Base-by-base conservation (phyloP, 73 alveolate genomes). In the Blepharisma japonicum region DNA sequence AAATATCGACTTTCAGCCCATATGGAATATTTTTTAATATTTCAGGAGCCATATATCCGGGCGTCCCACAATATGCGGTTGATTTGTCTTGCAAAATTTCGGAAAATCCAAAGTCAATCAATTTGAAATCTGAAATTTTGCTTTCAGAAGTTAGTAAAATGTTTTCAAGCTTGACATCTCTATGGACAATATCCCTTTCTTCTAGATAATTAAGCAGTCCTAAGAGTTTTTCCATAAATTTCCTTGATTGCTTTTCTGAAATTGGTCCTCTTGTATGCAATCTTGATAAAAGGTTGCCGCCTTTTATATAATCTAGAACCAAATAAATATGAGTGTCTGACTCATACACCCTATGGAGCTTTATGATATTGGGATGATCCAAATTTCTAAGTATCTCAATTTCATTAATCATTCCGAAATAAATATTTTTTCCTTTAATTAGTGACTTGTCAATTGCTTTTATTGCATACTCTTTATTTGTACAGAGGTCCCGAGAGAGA, bases 221-320 rank as follows among this genome's bases (percentile, higher is more conserved):
- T 32, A 32, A 32, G 42, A 82, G 11, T 0, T 68, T 82, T 48
- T 72, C 45, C 38, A 78, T 47, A 23, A 82, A 77, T 55, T 55
- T 79, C 23, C 71, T 76, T 14, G 89, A 79, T 48, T 68, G 54
- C 49, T 81, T 79, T 77, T 89, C 96, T 50, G 85, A 77, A n/a
- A 89, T 68, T 27, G 72, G 42, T n/a, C 50, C 71, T 68, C 71
- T 82, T 46, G 72, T 47, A 18, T 42, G 23, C 42, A 89, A 47
- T 38, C 89, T 68, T 32, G 86, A 77, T 42, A 77, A 82, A 42
- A 89, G 80, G 56, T 78, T 83, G 47, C 91, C 93, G 3, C 96
- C 96, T 39, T 54, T 79, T 11, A 81, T 61, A 67, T 82, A 86
- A n/a, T 89, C 96, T 66, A 71, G 71, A 7, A 87, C 87, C 11